Base-by-base conservation (phyloP, 306 rosid species). In the Castanopsis chinensis region DNA sequence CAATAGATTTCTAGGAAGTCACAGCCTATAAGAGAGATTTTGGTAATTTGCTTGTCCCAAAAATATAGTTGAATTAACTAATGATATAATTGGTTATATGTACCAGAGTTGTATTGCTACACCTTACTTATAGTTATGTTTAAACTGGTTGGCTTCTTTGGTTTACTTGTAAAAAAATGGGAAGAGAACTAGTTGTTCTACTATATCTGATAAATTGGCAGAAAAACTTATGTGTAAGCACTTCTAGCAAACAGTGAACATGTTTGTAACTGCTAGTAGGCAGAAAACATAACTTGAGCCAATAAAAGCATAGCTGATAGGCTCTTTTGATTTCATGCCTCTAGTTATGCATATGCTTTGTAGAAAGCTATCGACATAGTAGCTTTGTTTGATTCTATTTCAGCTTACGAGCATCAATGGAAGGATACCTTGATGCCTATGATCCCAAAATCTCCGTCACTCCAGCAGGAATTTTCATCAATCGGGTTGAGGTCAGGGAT, bases 371-470 rank as follows among this genome's bases (percentile, higher is more conserved):
- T 43, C 27, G 28, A 52, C 32, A 68, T 27, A 37, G 51, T 25
- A 20, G 6, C 67, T 74, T 53, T 28, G 15, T 61, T 51, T 74
- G 41, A 72, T 74, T 78, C 51, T 78, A 37, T 80, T 85, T 79
- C 89, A 94, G 99, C 78, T 79, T 94, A 85, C 93, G 97, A 69
- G 85, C 91, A 77, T 94, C 99, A 32, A 94, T 94, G 99, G 92
- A 85, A 89, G 97, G 97, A 79, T 94, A 81, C 82, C 90, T 94
- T 73, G 93, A 91, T 90, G 97, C 93, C 70, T 94, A 92, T 78
- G 85, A 88, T 79, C 99, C 99, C 60, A 83, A 27, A 54, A 80
- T 70, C 75, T 94, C 92, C 37, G 86, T 72, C 79, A 91, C 92
- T 58, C 99, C 99, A 73, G 93, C 94, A 18, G 99, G 99, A 81